Conservation (phyloP, 108 stramenopile species). For the Conticribra weissflogii region DNA sequence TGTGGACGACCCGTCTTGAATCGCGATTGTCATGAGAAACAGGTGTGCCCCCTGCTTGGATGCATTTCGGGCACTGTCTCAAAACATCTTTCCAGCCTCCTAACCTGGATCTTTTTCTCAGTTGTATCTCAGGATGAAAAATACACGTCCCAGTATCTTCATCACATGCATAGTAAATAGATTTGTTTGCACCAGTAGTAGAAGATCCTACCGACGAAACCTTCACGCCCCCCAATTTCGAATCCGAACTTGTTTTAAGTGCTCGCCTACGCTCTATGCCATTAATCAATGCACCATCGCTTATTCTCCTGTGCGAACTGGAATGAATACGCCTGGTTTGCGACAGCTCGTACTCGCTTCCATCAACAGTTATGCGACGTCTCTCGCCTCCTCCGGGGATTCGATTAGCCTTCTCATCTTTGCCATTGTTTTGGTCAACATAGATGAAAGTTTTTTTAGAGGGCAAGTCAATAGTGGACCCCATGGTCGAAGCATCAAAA, state of each 20-base stretch:
- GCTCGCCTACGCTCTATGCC: too few species aligned
- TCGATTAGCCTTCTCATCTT: too few species aligned
- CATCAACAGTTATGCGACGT: not conserved
- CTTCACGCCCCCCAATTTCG: too few species aligned
- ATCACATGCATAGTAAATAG: constrained; percentile 40
- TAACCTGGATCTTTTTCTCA: constrained; percentile 27
- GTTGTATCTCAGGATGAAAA: constrained; percentile 43
- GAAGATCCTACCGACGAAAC: too few species aligned
- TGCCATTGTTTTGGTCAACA: not conserved
- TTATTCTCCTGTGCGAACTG: not conserved
- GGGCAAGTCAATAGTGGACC: not conserved
- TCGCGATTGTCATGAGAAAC: too few species aligned
- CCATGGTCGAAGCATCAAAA: constrained; percentile 6
- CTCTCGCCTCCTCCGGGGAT: not conserved
- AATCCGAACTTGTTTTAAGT: too few species aligned
- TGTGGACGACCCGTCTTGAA: too few species aligned
- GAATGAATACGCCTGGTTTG: not conserved
- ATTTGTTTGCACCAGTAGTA: too few species aligned
- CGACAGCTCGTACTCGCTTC: not conserved
- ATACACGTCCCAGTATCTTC: constrained; percentile 39
- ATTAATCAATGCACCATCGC: not conserved
- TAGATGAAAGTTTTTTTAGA: not conserved
- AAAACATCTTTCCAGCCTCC: constrained; percentile 45
- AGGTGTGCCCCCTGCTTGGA: too few species aligned
- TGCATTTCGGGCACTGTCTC: constrained; percentile 43